Evolutionary conservation across 352 stramenopile genomes (phyloP).

Genomic region (Globisporangium rhizosaccharum): DNA sequence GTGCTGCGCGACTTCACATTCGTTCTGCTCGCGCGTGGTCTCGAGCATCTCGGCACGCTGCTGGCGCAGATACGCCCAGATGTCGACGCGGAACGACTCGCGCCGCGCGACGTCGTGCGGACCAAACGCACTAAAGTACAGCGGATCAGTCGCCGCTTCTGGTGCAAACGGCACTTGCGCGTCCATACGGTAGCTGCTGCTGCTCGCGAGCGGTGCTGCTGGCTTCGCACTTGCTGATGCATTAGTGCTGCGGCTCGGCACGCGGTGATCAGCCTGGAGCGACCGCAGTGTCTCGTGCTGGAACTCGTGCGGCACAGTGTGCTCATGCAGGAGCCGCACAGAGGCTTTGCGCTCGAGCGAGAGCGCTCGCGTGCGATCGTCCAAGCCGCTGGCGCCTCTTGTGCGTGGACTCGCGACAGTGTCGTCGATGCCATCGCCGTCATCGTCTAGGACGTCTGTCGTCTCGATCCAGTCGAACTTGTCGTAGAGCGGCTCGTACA

Average conservation of each 20-base stretch:
- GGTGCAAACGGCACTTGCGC: conserved; percentile 9
- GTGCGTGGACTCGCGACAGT: too few species aligned
- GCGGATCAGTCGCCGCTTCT: conserved; percentile 24
- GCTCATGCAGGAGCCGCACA: conserved; percentile 3
- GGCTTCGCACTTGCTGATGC: not conserved
- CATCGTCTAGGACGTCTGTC: not conserved
- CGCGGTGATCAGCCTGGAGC: conserved; percentile 12
- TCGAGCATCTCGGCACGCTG: conserved; percentile 63
- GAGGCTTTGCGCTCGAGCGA: conserved; percentile 1
- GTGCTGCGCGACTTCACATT: conserved; percentile 39
- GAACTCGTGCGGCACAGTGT: conserved; percentile 18
- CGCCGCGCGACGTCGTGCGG: conserved; percentile 30
- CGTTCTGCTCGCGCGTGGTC: conserved; percentile 42
- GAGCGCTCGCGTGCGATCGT: not conserved
- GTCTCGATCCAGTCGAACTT: conserved; percentile 12
- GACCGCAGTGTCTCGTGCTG: conserved; percentile 43
- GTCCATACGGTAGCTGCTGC: not conserved
- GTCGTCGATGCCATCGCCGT: not conserved
- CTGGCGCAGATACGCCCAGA: conserved; percentile 67
- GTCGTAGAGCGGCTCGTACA: conserved; percentile 7
- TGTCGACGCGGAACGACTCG: conserved; percentile 53
- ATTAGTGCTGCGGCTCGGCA: conserved; percentile 3
- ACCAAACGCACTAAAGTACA: conserved; percentile 60
- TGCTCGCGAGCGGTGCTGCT: not conserved
- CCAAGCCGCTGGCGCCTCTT: not conserved